Base-by-base conservation (phyloP, 805 yeast species). In the Candida michaelii region DNA sequence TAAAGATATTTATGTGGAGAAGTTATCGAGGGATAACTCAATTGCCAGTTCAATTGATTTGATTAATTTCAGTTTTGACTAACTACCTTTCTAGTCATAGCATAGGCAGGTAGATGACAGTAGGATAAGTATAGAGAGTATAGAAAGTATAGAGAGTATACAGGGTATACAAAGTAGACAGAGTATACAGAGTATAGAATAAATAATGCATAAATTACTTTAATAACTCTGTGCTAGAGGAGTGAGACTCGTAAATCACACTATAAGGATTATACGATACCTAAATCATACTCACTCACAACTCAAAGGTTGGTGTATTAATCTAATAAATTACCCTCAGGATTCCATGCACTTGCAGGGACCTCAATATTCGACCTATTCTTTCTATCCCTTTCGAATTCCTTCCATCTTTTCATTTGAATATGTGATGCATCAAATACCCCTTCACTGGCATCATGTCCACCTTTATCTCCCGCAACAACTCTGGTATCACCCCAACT, bases 401-500 rank as follows among this genome's bases (percentile, higher is more conserved):
- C 98, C 59, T 88, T 79, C 99, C 99, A 93, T 45, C 91, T 76
- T 73, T 84, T 87, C 91, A 91, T 90, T 39, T 79, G 78, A 59
- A 93, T 93, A 56, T 79, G 79, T 1, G 95, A 81, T n/a, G 93
- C 86, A 62, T 91, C 98, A 60, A 91, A 93, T 48, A 82, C 83
- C 53, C 97, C 98, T 33, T 78, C 85, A 16, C 53, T 73, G 17
- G 73, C 85, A 34, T 80, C 85, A 58, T 87, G 93, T 13, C 72
- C 80, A 16, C 76, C 79, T 53, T 82, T 79, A 53, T 73, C 81
- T 31, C 78, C 87, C 18, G 77, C 76, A 38, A 89, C 80, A n/a
- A 82, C 76, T 71, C 96, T 76, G 2, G 97, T 90, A 46, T 88
- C 95, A 58, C 97, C 97, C 97, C 97, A 90, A 60, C 89, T 81